A percentile compares a stretch with the other conserved stretches of the same genome.
These are phyloP conservation scores for Eutrema salsugineum DNA, from an alignment of 441 rosid genomes.

Conservation along the genomic window DNA sequence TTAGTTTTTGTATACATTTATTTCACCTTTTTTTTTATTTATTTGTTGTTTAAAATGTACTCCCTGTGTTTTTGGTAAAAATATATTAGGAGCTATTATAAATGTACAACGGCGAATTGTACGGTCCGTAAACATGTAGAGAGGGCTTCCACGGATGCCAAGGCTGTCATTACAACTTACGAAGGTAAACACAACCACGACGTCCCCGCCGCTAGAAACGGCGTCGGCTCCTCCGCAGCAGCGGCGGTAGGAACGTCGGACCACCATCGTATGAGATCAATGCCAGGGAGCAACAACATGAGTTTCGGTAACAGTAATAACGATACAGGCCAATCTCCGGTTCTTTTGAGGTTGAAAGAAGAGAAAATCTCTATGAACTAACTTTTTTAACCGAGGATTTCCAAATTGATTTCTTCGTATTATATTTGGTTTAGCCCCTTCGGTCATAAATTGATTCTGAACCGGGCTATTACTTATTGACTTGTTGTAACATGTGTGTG, in stretches of 20 bases:
- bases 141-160: slow-evolving; percentile 60
- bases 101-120: slow-evolving; percentile 57
- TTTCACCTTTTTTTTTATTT: background rate
- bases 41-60: background rate
- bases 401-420: background rate
- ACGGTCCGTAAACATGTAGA: slow-evolving; percentile 70
- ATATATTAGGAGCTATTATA: slow-evolving; percentile 60
- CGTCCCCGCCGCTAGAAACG: slow-evolving; percentile 51
- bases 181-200: slow-evolving; percentile 70
- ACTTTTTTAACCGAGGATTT: background rate
- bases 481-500: slow-evolving; percentile 33
- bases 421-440: slow-evolving; percentile 20
- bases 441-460: slow-evolving; percentile 6
- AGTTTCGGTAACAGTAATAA: slow-evolving; percentile 45
- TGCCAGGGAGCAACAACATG: slow-evolving; percentile 42
- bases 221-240: slow-evolving; percentile 38
- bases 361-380: slow-evolving; percentile 47
- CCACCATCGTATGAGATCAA: slow-evolving; percentile 37
- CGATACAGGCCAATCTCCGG: slow-evolving; percentile 41
- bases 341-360: slow-evolving; percentile 61
- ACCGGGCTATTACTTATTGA: slow-evolving; percentile 10
- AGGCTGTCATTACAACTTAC: slow-evolving; percentile 69
- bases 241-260: slow-evolving; percentile 32
- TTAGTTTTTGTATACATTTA: background rate
- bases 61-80: background rate